phyloP scores from a whole-genome alignment of 2,329 filamentous ascomycete species.

The Aspergillus japonicus region DNA sequence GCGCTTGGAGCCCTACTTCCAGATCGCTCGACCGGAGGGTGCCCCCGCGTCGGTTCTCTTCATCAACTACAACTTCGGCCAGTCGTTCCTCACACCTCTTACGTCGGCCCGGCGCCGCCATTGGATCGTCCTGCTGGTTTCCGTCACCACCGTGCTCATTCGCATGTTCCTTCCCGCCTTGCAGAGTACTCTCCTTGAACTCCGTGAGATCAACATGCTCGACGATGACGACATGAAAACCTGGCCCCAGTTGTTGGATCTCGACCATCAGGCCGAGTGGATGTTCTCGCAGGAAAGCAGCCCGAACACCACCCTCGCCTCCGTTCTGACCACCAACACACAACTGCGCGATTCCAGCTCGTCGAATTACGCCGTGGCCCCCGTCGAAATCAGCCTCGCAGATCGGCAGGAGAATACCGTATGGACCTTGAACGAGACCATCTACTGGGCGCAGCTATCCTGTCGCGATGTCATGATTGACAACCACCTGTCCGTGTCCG shows the following conservation, averaged over 20 bases:
- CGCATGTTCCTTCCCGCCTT: constrained; percentile 35
- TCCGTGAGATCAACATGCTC: constrained; percentile 28
- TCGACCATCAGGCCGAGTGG: constrained; percentile 31
- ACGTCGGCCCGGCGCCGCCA: constrained; percentile 31
- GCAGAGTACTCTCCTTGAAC: constrained; percentile 33
- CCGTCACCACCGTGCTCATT: constrained; percentile 31
- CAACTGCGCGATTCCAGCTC: constrained; percentile 27
- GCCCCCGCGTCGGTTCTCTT: constrained; percentile 34
- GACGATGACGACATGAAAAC: constrained; percentile 25
- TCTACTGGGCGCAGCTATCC: constrained; percentile 32
- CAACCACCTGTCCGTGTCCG: constrained; percentile 21
- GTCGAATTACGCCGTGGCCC: constrained; percentile 30
- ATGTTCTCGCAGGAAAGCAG: constrained; percentile 30
- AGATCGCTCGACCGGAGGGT: constrained; percentile 33
- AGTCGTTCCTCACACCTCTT: constrained; percentile 35
- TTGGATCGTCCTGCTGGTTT: constrained; percentile 34
- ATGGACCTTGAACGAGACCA: constrained; percentile 34
- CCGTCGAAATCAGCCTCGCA: constrained; percentile 30
- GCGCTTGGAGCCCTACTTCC: constrained; percentile 51
- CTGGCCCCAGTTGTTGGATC: constrained; percentile 29
- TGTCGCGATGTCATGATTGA: constrained; percentile 25
- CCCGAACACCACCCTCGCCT: constrained; percentile 23
- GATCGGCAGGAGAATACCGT: constrained; percentile 24
- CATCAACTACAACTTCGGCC: constrained; percentile 40
- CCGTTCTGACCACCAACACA: constrained; percentile 19